Evolutionary conservation across 225 moss, liverwort and hornwort genomes (phyloP).

Genomic region (Pseudisothecium myosuroides): DNA sequence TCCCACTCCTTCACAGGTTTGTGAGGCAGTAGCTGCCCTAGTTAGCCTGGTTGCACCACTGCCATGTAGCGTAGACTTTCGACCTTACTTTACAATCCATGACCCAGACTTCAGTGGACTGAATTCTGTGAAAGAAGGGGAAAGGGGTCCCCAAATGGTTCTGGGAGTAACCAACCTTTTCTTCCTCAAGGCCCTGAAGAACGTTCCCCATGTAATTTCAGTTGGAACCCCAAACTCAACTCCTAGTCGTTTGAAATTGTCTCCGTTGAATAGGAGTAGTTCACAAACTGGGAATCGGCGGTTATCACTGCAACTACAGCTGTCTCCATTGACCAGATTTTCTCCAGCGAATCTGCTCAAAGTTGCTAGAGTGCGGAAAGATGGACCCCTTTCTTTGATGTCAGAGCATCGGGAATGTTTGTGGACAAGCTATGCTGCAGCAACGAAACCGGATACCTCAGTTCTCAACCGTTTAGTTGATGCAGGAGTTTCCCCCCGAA

Average conservation of each 20-base stretch:
- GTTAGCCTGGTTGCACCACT: conserved; percentile 94
- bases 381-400: conserved; percentile 90
- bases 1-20: conserved; percentile 92
- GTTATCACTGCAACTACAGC: conserved; percentile 45
- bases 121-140: conserved; percentile 88
- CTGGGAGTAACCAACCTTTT: conserved; percentile 96
- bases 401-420: conserved; percentile 92
- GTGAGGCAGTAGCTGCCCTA: conserved; percentile 86
- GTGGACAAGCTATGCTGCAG: conserved; percentile 79
- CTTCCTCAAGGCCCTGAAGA: conserved; percentile 84
- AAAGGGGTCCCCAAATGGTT: conserved; percentile 77
- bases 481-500: conserved; percentile 74
- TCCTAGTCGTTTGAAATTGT: conserved; percentile 48
- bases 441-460: conserved; percentile 92
- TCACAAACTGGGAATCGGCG: conserved; percentile 33
- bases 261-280: conserved; percentile 16
- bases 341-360: conserved; percentile 92
- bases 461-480: conserved; percentile 92
- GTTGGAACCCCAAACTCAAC: conserved; percentile 54
- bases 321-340: conserved; percentile 87
- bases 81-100: conserved; percentile 97
- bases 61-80: conserved; percentile 95
- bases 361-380: conserved; percentile 84
- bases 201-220: conserved; percentile 85
- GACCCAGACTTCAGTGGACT: conserved; percentile 85